Conservation (phyloP, 371 early-diverging fungal genomes). For the Zychaea mexicana region DNA sequence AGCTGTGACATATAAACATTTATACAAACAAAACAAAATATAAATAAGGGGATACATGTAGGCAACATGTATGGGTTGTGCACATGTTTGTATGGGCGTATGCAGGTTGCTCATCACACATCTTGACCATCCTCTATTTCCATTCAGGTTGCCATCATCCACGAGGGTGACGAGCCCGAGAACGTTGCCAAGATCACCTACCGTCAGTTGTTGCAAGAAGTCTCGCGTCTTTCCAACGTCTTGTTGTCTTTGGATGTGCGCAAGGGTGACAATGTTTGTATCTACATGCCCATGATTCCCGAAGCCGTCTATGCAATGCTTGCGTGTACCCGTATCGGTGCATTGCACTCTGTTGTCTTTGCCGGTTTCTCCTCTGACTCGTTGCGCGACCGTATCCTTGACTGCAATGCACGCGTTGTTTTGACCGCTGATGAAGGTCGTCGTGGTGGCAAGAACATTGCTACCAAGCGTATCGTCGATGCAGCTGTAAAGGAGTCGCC, state of each 20-base stretch:
- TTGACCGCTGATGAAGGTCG: slow-evolving; percentile 89
- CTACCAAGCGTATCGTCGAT: slow-evolving; percentile 92
- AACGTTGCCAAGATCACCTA: slow-evolving; percentile 80
- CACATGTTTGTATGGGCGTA: not conserved
- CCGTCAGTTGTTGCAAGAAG: slow-evolving; percentile 79
- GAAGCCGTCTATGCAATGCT: slow-evolving; percentile 91
- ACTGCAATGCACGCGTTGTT: slow-evolving; percentile 80
- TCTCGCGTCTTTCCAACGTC: slow-evolving; percentile 84
- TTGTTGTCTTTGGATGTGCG: slow-evolving; percentile 80
- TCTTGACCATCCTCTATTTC: not conserved
- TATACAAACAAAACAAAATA: not conserved
- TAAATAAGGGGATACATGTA: not conserved
- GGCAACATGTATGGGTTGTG: not conserved
- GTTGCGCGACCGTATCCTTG: slow-evolving; percentile 82
- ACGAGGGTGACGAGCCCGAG: slow-evolving; percentile 90
- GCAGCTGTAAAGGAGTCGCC: slow-evolving; percentile 68
- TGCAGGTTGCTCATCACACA: not conserved
- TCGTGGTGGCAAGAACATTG: slow-evolving; percentile 91
- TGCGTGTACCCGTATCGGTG: slow-evolving; percentile 95
- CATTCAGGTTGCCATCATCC: slow-evolving; percentile 75
- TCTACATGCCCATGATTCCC: slow-evolving; percentile 98
- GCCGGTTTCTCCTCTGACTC: slow-evolving; percentile 93
- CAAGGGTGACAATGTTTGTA: slow-evolving; percentile 93
- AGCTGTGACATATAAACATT: too few species aligned
- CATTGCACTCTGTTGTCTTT: slow-evolving; percentile 91